These are phyloP conservation scores for Suhomyces chickasaworum DNA, from an alignment of 1,139 yeast species.

Conservation along the genomic window DNA sequence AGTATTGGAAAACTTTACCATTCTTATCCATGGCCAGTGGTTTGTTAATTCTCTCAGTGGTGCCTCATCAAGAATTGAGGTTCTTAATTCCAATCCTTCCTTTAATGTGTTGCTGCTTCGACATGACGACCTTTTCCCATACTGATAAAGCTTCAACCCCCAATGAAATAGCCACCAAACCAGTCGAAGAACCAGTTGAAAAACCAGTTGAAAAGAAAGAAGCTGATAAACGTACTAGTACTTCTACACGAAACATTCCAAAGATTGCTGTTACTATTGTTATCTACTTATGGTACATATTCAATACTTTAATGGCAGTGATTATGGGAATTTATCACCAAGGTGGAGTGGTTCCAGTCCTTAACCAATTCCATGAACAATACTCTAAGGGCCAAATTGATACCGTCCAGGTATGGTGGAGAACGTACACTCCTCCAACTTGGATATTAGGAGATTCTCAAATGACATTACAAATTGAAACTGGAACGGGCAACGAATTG, in stretches of 20 bases:
- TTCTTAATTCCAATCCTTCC: conserved; percentile 82
- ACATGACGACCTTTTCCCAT: conserved; percentile 34
- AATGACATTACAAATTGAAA: conserved; percentile 21
- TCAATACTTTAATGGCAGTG: conserved; percentile 60
- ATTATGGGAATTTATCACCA: conserved; percentile 86
- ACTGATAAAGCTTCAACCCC: too few species aligned
- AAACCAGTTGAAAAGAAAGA: conserved; percentile 5
- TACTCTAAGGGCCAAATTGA: conserved; percentile 20
- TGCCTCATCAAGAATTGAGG: conserved; percentile 92
- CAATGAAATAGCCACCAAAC: too few species aligned
- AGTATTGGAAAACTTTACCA: conserved; percentile 50
- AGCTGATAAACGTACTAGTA: background rate
- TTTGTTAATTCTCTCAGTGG: conserved; percentile 56
- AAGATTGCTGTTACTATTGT: conserved; percentile 21
- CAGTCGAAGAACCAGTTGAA: too few species aligned
- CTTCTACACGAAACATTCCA: background rate
- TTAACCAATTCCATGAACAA: conserved; percentile 35
- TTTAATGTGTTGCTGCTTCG: conserved; percentile 63
- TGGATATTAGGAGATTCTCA: conserved; percentile 65
- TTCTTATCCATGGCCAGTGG: conserved; percentile 67
- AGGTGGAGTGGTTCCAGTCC: conserved; percentile 80
- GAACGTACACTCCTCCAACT: conserved; percentile 90
- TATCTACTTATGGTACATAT: conserved; percentile 58
- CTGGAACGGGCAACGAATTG: conserved; percentile 22
- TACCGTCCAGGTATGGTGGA: conserved; percentile 76